Conservation (phyloP, 2,329 filamentous ascomycete genomes). For the Hypoxylon sp. region DNA sequence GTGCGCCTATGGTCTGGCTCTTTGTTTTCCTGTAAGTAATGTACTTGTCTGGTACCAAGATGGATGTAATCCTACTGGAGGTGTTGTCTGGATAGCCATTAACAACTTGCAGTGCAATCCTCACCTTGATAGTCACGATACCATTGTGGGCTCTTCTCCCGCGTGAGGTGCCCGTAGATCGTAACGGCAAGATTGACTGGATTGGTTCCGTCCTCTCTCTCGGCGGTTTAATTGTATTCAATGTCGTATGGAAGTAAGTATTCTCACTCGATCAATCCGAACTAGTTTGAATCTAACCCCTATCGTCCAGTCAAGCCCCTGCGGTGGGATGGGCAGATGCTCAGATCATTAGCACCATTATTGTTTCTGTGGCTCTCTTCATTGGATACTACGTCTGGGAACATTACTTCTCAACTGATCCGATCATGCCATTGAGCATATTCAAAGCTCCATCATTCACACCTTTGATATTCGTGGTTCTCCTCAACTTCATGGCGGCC, state of each 20-base stretch:
- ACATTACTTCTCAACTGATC: conserved; percentile 47
- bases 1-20: conserved; percentile 51
- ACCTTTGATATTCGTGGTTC: conserved; percentile 53
- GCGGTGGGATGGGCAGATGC: conserved; percentile 55
- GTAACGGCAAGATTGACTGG: conserved; percentile 51
- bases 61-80: too few relatives aligned
- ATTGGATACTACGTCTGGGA: conserved; percentile 50
- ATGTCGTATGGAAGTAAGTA: conserved; percentile 60
- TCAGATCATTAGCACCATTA: conserved; percentile 52
- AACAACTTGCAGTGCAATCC: conserved; percentile 17
- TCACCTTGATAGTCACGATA: conserved; percentile 30
- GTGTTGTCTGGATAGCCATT: conserved; percentile 1
- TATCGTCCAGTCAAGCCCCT: conserved; percentile 50
- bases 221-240: conserved; percentile 56
- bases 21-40: conserved; percentile 50
- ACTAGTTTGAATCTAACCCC: background rate
- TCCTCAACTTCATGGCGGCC: conserved; percentile 54
- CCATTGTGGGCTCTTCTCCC: conserved; percentile 28
- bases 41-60: too few relatives aligned
- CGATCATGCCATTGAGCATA: conserved; percentile 57
- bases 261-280: background rate
- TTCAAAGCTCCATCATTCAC: conserved; percentile 56
- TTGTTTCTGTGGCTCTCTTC: conserved; percentile 33
- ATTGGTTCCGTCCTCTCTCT: conserved; percentile 52
- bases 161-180: conserved; percentile 45